Base-by-base conservation (phyloP, 495 filamentous ascomycete species). In the Rhizodiscina lignyota region DNA sequence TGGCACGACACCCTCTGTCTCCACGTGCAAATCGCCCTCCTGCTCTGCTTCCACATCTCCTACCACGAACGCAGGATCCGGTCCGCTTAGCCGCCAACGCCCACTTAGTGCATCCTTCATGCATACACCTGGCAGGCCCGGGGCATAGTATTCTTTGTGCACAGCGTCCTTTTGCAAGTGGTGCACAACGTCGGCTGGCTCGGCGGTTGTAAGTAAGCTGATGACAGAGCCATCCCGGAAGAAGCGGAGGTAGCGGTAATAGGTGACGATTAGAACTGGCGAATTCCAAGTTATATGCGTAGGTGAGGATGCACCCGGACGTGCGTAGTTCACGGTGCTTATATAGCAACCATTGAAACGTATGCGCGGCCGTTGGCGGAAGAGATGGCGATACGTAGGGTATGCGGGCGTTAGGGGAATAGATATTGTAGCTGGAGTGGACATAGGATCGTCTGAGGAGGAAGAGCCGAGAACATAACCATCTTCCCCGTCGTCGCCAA, bases 261-360 rank as follows among this genome's bases (percentile, higher is more conserved):
- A 97, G 0, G 89, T 97, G 23, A 97, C 85, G 35, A 94, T 93
- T 49, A 87, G 85, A 15, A 96, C 79, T 10, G 91, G 89, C 16
- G 70, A 76, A 50, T 74, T 74, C 83, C 82, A 91, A 1, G 65
- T 50, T 44, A 74, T 35, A 51, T 67, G 58, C 56, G 65, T 59
- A 40, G 60, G 42, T 42, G 67, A 56, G 44, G 71, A 56, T 47
- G 74, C 75, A 34, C 89, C 89, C 1, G 82, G 59, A 1, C 89
- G 79, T 21, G 79, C 73, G 56, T 97, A 97, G 59, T 96, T 96
- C 32, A 92, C 83, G 0, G 89, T 96, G 54, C 70, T 77, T 56
- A 97, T 97, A 60, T 97, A 97, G 53, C 80, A 75, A 11, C 89
- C 89, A 41, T 84, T 84, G 58, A 89, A 97, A 19, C 89, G 83